Evolutionary conservation across 169 alveolate genomes (phyloP), one percentile per base, ranked within the genome.

Genomic region (Plasmodium inui): DNA sequence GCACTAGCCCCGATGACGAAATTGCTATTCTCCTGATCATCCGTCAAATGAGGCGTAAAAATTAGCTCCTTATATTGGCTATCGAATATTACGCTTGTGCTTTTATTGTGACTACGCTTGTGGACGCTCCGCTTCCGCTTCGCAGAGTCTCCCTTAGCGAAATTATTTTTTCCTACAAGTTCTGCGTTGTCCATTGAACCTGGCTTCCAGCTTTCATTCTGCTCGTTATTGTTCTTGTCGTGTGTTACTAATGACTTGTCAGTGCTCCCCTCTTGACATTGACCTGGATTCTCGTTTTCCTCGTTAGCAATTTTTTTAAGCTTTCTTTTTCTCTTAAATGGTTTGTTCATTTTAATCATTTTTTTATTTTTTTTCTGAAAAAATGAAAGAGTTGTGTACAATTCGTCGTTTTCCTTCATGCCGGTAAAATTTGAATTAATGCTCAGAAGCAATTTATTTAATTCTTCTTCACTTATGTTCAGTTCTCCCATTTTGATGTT

Each of bases 401-500:
- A 89, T 79, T 89, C 89, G 34, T 89, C 85, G 32, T 79, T 78
- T 37, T 89, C 94, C n/a, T 89, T 89, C 79, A 89, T 89, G 30
- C 83, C 70, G 30, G 90, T 73, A 79, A 89, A 89, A 78, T 89
- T 85, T 17, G 94, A 78, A 61, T 89, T 80, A 41, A 78, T 89
- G 82, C 72, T 89, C 82, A 79, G 34, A 79, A 50, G 79, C 82
- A 89, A 41, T 34, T 57, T 89, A 61, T 79, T 89, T 78, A 89
- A 89, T 72, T 89, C 90, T 7, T 46, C 82, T 67, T 79, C 73
- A 61, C 82, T 89, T 89, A 78, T 17, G 19, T 28, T 32, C 85
- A 89, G 53, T 89, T 89, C 90, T 79, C 55, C 89, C 17, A 89
- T 9, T 79, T 89, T 85, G 28, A 85, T 79, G 37, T 78, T 85